Conservation (phyloP, 2,329 filamentous ascomycete genomes). For the Colletotrichum kahawae region DNA sequence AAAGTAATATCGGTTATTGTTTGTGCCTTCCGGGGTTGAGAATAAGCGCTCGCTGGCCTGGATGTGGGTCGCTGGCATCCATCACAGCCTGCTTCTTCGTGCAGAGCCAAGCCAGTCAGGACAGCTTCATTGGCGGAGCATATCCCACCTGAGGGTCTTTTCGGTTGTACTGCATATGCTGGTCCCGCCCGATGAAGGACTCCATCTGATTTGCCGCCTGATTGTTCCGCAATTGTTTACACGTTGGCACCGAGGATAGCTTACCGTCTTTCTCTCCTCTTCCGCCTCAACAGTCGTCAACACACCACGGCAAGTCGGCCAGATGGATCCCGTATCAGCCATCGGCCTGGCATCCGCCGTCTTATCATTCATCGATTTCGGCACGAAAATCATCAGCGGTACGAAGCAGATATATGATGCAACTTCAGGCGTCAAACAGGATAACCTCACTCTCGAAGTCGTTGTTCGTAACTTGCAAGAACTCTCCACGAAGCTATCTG, state of each 20-base stretch:
- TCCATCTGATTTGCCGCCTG: not conserved
- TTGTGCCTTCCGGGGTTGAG: not conserved
- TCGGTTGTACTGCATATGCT: not conserved
- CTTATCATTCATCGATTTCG: not conserved
- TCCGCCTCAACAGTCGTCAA: not conserved
- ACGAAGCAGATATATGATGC: not conserved
- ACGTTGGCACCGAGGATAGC: not conserved
- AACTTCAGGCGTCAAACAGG: not conserved
- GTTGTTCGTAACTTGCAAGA: not conserved
- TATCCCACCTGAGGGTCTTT: not conserved
- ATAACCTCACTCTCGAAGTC: not conserved
- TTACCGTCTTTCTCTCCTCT: not conserved
- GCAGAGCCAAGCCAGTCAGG: not conserved
- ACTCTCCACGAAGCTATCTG: no score
- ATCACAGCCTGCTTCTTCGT: not conserved
- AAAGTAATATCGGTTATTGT: not conserved
- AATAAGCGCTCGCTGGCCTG: not conserved
- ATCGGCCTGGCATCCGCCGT: not conserved
- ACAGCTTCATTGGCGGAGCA: not conserved
- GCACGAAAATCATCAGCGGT: not conserved
- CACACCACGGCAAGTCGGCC: not conserved
- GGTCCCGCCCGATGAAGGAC: not conserved
- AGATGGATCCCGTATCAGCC: not conserved
- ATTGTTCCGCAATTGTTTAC: not conserved
- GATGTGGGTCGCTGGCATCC: not conserved